Base-by-base conservation (phyloP, 345 rosid genomes). In the Sisymbrium irio region DNA sequence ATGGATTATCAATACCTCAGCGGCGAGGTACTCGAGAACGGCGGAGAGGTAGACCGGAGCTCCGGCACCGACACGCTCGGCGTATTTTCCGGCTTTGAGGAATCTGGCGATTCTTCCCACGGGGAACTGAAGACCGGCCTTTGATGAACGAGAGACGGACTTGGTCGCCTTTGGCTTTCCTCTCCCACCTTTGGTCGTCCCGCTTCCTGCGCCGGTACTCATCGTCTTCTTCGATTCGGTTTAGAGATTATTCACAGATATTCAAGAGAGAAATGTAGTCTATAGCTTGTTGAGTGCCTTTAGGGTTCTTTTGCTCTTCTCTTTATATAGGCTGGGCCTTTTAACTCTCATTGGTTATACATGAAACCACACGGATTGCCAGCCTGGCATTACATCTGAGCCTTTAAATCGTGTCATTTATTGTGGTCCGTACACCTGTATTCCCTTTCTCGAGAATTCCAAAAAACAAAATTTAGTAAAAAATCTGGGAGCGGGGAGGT, bases 1-100 rank as follows among this genome's bases (percentile, higher is more conserved):
- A 0, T 2, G 11, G 7, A 4, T n/a, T n/a, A n/a, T n/a, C n/a
- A n/a, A n/a, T 44, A 87, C 95, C 92, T 89, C 95, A 13, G 95
- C 95, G 20, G 92, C 95, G n/a, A 89, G 95, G 62, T 89, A 89
- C 41, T 87, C 95, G 6, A 89, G 95, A 17, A 89, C 95, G 2
- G 95, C 92, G 11, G 95, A 87, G 30, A 89, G 88, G 17, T 89
- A 89, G 0, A 89, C 92, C 2, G 90, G 90, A 20, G 95, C 86
- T 3, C 92, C 95, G 17, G 91, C 85, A 9, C 94, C 94, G 7
- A 89, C 94, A 41, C 89, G 88, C 62, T 89, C 87, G 1, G 96
- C 92, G 61, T 89, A 89, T 45, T 90, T 51, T 11, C 90, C 83
- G 15, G 82, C 77, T 50, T 89, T 89, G 12, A 87, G 86, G 75